A percentile compares a stretch with the other conserved stretches of the same genome.
phyloP scores from a whole-genome alignment of 106 monocot species.

The Phalaenopsis equestris region DNA sequence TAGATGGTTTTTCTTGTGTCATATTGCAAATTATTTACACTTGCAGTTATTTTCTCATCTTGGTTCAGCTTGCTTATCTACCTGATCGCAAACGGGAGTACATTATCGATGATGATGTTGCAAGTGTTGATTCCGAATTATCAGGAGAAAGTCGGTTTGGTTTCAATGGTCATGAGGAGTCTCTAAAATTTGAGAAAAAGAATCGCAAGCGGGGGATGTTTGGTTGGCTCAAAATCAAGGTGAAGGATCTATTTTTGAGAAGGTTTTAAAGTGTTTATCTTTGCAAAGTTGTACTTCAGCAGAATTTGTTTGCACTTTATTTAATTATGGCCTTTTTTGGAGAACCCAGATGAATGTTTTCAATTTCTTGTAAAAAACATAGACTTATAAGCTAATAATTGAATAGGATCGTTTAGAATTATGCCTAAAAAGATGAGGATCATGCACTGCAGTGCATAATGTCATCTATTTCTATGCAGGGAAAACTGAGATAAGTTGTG shows the following conservation, averaged over 20 bases:
- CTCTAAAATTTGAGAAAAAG: slow-evolving; percentile 51
- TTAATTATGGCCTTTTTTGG: background rate
- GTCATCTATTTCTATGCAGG: no score
- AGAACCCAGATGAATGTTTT: background rate
- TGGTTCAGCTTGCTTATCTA: slow-evolving; percentile 80
- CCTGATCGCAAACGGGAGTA: slow-evolving; percentile 77
- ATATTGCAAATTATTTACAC: background rate
- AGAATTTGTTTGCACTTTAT: background rate
- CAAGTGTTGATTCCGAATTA: slow-evolving; percentile 70
- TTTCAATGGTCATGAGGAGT: slow-evolving; percentile 33
- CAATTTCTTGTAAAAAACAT: background rate
- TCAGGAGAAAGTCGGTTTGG: slow-evolving; percentile 54
- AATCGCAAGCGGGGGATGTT: slow-evolving; percentile 77
- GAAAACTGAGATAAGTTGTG: no score
- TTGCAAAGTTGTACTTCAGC: background rate
- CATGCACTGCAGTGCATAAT: no score
- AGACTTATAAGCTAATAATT: no score
- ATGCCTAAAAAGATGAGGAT: no score
- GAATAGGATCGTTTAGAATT: no score
- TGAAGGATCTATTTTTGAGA: slow-evolving; percentile 6
- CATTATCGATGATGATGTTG: slow-evolving; percentile 57
- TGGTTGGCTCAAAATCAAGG: slow-evolving; percentile 88
- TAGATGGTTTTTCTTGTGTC: background rate
- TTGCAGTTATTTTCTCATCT: background rate
- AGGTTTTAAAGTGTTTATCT: background rate